Evolutionary conservation across 1,139 yeast genomes (phyloP).

Genomic region (Hemisphaericaspora lyxosophila): DNA sequence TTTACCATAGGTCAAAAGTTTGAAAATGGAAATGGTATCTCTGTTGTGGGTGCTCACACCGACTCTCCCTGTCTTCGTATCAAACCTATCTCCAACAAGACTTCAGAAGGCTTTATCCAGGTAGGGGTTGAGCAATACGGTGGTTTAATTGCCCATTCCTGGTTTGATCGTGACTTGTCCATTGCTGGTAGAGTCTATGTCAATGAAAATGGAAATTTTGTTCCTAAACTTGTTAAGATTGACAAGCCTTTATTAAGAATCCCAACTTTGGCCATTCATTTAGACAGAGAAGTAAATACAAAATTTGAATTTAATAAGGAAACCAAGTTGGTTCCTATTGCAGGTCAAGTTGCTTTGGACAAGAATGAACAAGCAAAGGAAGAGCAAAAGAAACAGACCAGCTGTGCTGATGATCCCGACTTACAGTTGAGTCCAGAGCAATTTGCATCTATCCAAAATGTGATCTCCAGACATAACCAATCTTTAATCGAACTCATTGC

Average conservation of each 20-base stretch:
- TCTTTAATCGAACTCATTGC: constrained; percentile 71
- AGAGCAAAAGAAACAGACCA: constrained; percentile 16
- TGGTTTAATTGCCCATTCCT: constrained; percentile 88
- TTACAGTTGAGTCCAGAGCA: constrained; percentile 49
- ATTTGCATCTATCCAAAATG: constrained; percentile 64
- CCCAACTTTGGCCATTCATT: constrained; percentile 93
- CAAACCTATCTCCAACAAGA: constrained; percentile 82
- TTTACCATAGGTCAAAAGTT: constrained; percentile 77
- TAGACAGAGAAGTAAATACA: constrained; percentile 71
- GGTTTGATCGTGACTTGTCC: constrained; percentile 92
- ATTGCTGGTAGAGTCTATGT: constrained; percentile 88
- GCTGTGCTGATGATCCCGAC: constrained; percentile 47
- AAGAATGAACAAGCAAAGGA: constrained; percentile 25
- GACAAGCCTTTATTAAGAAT: constrained; percentile 84
- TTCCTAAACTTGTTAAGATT: constrained; percentile 72
- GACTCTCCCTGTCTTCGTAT: constrained; percentile 92
- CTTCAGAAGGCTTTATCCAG: constrained; percentile 76
- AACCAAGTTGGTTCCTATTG: constrained; percentile 81
- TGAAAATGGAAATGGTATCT: constrained; percentile 78
- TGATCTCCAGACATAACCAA: constrained; percentile 73
- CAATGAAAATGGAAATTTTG: constrained; percentile 49
- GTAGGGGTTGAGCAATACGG: constrained; percentile 95
- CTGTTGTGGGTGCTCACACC: constrained; percentile 92
- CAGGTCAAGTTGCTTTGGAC: constrained; percentile 59
- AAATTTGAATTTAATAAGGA: constrained; percentile 91